Conservation (phyloP, 2,329 filamentous ascomycete species). For the Meredithiella fracta region DNA sequence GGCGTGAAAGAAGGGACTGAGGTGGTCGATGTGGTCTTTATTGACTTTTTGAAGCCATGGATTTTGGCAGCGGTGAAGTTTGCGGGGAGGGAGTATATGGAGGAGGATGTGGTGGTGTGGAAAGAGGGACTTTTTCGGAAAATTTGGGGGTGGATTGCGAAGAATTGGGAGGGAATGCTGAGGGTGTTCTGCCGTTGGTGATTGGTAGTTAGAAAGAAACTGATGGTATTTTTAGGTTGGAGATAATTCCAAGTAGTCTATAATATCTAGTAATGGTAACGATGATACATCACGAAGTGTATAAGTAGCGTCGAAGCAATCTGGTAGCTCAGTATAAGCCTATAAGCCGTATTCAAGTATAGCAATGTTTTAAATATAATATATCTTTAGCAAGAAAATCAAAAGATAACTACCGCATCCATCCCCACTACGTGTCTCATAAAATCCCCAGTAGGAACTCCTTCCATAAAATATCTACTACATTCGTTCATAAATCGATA, state of each 20-base stretch:
- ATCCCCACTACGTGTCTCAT: too few species aligned
- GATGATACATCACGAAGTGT: too few species aligned
- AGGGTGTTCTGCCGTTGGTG: neutral
- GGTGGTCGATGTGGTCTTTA: conserved; percentile 72
- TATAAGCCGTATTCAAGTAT: too few species aligned
- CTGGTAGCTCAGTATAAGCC: too few species aligned
- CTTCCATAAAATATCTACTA: too few species aligned
- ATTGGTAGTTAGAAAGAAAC: neutral
- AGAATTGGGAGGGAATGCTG: conserved; percentile 40
- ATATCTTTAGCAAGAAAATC: too few species aligned
- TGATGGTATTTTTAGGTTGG: neutral
- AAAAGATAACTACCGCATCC: too few species aligned
- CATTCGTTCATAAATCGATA: too few species aligned
- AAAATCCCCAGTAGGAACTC: too few species aligned
- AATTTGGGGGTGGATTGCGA: conserved; percentile 37
- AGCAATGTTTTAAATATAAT: too few species aligned
- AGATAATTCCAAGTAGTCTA: neutral
- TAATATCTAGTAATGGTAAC: too few species aligned
- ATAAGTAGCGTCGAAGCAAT: too few species aligned
- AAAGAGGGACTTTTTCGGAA: conserved; percentile 39
- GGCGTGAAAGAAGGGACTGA: conserved; percentile 34
- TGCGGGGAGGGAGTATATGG: conserved; percentile 33
- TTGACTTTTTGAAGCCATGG: conserved; percentile 80
- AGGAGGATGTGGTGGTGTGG: conserved; percentile 34
- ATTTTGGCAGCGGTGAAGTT: conserved; percentile 57